A percentile compares a stretch with the other conserved stretches of the same genome.
Conservation (phyloP, 2,329 filamentous ascomycete species). For the Cyclaneusma minus region DNA sequence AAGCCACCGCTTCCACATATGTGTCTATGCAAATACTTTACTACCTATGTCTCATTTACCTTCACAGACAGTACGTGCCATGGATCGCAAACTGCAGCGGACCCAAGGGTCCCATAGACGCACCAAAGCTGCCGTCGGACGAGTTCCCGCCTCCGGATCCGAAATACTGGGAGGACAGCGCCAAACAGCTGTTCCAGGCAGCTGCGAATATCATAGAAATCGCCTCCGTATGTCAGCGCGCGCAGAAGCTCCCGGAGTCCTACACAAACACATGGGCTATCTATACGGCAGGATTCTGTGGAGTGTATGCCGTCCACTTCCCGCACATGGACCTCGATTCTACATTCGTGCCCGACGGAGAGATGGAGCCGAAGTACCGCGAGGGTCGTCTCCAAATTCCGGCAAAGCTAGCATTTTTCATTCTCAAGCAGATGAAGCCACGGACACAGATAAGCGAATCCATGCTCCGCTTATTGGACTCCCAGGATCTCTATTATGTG, state of each 20-base stretch:
- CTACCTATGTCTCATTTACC: slow-evolving; percentile 48
- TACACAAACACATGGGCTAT: slow-evolving; percentile 51
- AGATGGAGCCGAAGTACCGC: no score
- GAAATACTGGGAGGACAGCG: slow-evolving; percentile 50
- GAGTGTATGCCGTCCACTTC: slow-evolving; percentile 51
- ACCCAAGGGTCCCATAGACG: slow-evolving; percentile 41
- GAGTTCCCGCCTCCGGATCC: slow-evolving; percentile 28
- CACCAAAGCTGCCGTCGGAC: slow-evolving; percentile 33
- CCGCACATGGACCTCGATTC: slow-evolving; percentile 47
- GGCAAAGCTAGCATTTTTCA: no score
- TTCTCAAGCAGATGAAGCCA: no score
- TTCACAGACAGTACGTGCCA: slow-evolving; percentile 53
- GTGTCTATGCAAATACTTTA: slow-evolving; percentile 52
- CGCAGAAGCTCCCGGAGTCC: slow-evolving; percentile 44
- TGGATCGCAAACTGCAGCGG: slow-evolving; percentile 41
- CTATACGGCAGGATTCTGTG: slow-evolving; percentile 50
- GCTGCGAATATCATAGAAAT: slow-evolving; percentile 49
- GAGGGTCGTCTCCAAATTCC: no score
- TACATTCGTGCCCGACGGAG: slow-evolving; percentile 30
- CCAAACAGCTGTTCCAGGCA: slow-evolving; percentile 45
- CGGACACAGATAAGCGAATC: no score
- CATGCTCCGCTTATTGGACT: no score
- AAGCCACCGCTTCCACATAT: slow-evolving; percentile 44
- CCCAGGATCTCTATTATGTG: no score
- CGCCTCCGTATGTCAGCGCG: slow-evolving; percentile 42